Conservation (phyloP, 208 protist species). For the Leishmania tarentolae region DNA sequence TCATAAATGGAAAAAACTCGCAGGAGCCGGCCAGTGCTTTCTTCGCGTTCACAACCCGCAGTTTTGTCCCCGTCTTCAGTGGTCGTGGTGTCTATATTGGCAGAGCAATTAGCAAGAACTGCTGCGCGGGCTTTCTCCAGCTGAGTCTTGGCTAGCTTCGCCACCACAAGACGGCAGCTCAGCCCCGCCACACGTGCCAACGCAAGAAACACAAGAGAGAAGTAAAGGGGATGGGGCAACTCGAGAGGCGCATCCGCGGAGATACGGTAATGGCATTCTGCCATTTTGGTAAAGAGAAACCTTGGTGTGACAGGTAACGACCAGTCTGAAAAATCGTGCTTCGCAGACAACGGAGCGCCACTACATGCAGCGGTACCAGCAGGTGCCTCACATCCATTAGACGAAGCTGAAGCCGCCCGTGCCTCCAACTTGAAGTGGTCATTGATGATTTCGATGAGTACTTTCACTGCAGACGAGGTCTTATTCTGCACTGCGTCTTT, state of each 20-base stretch:
- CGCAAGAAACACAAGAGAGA: conserved; percentile 50
- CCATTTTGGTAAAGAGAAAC: conserved; percentile 22
- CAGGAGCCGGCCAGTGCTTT: conserved; percentile 12
- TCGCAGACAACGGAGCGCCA: neutral
- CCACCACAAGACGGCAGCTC: conserved; percentile 52
- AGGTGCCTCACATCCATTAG: neutral
- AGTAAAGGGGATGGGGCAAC: conserved; percentile 59
- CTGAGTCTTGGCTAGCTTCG: conserved; percentile 24
- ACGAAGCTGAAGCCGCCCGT: neutral
- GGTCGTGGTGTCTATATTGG: neutral
- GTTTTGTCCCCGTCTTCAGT: conserved; percentile 1
- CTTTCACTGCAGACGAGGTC: conserved; percentile 46
- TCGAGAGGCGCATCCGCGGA: conserved; percentile 7
- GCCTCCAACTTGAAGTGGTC: conserved; percentile 34
- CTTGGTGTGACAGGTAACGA: conserved; percentile 16
- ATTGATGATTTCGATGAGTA: conserved; percentile 47
- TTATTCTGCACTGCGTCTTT: conserved; percentile 52
- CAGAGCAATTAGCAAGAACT: neutral
- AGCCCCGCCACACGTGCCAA: conserved; percentile 54
- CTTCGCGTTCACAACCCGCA: conserved; percentile 9
- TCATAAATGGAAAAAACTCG: conserved; percentile 46
- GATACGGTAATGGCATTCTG: conserved; percentile 13
- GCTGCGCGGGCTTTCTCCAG: conserved; percentile 13
- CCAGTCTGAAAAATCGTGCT: conserved; percentile 47
- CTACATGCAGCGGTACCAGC: neutral